Conservation (phyloP, 208 protist genomes). For the Endotrypanum monterogeii region DNA sequence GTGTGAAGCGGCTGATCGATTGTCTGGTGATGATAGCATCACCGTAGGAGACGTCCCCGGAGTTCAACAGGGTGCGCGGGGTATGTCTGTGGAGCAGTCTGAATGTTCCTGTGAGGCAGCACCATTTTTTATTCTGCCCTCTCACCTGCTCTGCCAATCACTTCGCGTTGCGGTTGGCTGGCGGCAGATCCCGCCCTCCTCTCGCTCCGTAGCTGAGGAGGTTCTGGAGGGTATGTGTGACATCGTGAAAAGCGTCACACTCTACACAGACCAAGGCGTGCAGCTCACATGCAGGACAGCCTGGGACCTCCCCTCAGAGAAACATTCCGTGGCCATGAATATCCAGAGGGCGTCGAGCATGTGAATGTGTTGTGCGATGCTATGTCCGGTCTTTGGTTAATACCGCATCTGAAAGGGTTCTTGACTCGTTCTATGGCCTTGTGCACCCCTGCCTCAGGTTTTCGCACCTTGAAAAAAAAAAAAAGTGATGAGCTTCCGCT, state of each 20-base stretch:
- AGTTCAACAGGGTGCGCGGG: background rate
- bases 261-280: background rate
- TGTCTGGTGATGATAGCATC: background rate
- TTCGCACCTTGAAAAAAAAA: background rate
- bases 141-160: slow-evolving; percentile 1
- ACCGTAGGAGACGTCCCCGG: background rate
- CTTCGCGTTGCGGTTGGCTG: slow-evolving; percentile 5
- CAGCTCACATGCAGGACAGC: background rate
- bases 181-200: slow-evolving; percentile 2
- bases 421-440: background rate
- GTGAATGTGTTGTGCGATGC: slow-evolving; percentile 2
- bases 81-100: background rate
- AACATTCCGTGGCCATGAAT: background rate
- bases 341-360: slow-evolving; percentile 11
- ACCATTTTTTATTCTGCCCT: slow-evolving; percentile 13
- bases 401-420: background rate
- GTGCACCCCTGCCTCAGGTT: background rate
- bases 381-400: background rate
- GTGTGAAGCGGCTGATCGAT: background rate
- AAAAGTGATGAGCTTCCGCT: too few species aligned
- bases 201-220: background rate
- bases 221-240: slow-evolving; percentile 1
- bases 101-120: background rate
- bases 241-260: background rate
- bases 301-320: background rate